These are phyloP conservation scores for Phyllosticta citribraziliensis DNA, from an alignment of 2,329 filamentous ascomycete species.

Conservation along the genomic window DNA sequence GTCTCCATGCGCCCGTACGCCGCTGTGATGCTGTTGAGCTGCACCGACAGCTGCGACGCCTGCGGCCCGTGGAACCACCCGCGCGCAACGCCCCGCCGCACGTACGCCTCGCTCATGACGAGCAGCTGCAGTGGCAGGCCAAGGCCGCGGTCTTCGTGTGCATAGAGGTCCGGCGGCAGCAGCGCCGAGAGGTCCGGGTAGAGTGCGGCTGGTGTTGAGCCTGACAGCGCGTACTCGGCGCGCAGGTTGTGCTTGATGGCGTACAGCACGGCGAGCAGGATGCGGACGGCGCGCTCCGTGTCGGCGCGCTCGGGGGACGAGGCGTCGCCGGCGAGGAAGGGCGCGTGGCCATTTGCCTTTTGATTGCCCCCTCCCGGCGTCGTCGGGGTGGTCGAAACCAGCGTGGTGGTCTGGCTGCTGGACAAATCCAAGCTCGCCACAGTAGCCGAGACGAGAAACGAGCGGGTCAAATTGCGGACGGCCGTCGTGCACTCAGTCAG, in stretches of 20 bases:
- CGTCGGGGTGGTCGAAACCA: neutral
- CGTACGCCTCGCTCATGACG: slow-evolving; percentile 50
- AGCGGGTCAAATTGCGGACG: slow-evolving; percentile 49
- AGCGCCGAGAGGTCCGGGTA: slow-evolving; percentile 24
- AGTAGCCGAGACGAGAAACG: slow-evolving; percentile 40
- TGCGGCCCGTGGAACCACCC: slow-evolving; percentile 53
- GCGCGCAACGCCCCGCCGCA: slow-evolving; percentile 45
- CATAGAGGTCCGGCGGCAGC: slow-evolving; percentile 21
- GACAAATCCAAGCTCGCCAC: slow-evolving; percentile 18
- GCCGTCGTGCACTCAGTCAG: slow-evolving; percentile 48
- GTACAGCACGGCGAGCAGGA: slow-evolving; percentile 52
- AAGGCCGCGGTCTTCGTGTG: slow-evolving; percentile 48
- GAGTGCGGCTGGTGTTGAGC: neutral
- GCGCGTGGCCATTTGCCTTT: neutral
- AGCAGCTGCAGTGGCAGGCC: slow-evolving; percentile 51
- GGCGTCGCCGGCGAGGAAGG: slow-evolving; percentile 14
- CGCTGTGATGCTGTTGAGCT: slow-evolving; percentile 47
- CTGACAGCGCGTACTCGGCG: slow-evolving; percentile 44
- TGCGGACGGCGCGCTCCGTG: slow-evolving; percentile 48
- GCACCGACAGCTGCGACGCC: slow-evolving; percentile 47
- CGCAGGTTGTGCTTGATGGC: slow-evolving; percentile 56
- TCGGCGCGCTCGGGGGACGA: slow-evolving; percentile 40
- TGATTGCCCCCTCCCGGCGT: neutral
- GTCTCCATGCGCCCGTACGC: slow-evolving; percentile 57
- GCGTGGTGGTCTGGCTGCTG: neutral